A percentile compares a stretch with the other conserved stretches of the same genome.
phyloP scores from a whole-genome alignment of 75 land plant genomes.

The Pinus taeda region DNA sequence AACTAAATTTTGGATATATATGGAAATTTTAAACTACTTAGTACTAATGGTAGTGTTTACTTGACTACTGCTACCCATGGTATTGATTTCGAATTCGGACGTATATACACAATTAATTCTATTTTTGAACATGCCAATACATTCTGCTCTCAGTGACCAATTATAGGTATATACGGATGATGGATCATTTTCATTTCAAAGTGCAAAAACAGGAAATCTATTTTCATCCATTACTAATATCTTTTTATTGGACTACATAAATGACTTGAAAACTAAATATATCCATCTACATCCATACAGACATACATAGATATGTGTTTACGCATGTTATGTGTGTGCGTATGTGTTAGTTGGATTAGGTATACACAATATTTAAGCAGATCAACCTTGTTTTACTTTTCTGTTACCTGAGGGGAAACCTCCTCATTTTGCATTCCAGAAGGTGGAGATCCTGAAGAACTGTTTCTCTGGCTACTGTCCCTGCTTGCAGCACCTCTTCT shows the following conservation, averaged over 20 bases:
- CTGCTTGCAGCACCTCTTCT: conserved; percentile 42
- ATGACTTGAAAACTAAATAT: background rate
- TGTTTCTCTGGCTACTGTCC: conserved; percentile 30
- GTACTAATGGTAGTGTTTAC: background rate
- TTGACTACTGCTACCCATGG: background rate
- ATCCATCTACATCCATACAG: background rate
- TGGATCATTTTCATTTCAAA: background rate
- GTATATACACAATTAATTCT: background rate
- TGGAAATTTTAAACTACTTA: background rate
- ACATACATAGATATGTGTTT: background rate
- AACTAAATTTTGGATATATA: background rate
- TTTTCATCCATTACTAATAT: background rate
- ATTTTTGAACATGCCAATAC: background rate
- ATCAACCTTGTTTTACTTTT: background rate
- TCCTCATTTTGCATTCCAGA: conserved; percentile 33
- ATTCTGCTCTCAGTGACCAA: background rate
- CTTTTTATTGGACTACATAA: background rate
- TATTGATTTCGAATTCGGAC: background rate
- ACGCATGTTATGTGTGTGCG: background rate
- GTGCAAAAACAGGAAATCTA: background rate
- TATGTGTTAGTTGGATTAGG: background rate
- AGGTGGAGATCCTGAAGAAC: conserved; percentile 35
- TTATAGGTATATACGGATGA: no score
- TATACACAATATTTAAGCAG: background rate
- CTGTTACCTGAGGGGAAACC: conserved; percentile 36